phyloP scores from a whole-genome alignment of 2,329 filamentous ascomycete genomes.

The Aspergillus sp. region DNA sequence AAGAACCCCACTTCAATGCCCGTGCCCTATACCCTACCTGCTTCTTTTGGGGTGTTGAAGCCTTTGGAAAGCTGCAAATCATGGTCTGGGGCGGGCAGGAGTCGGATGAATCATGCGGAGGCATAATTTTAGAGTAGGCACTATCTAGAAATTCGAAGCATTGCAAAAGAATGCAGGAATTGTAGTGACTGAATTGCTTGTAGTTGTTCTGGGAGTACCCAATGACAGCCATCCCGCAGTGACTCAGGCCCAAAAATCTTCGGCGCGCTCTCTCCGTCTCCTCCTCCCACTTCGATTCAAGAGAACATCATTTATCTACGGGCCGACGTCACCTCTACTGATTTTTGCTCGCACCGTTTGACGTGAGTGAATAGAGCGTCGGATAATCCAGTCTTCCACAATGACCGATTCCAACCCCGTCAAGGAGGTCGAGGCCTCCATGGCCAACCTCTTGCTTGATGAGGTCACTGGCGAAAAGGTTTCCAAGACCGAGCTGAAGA shows the following conservation, averaged over 20 bases:
- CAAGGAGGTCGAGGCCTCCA: slow-evolving; percentile 47
- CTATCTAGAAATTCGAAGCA: background rate
- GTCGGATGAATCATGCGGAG: background rate
- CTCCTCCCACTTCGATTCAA: slow-evolving; percentile 18
- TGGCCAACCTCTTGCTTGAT: slow-evolving; percentile 79
- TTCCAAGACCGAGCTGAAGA: slow-evolving; percentile 90
- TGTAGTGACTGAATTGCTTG: background rate
- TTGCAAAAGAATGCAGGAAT: background rate
- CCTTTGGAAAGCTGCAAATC: background rate
- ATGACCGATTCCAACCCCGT: slow-evolving; percentile 44
- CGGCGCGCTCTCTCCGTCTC: slow-evolving; percentile 14
- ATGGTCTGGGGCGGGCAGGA: background rate
- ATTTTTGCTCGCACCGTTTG: slow-evolving; percentile 15
- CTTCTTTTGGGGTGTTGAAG: background rate
- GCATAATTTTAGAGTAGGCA: background rate
- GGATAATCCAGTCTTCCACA: slow-evolving; percentile 14
- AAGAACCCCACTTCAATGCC: slow-evolving; percentile 29
- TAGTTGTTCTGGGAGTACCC: slow-evolving; percentile 16
- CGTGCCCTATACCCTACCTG: slow-evolving; percentile 35
- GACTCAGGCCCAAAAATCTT: slow-evolving; percentile 37
- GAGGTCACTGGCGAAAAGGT: slow-evolving; percentile 87
- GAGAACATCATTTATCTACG: slow-evolving; percentile 21
- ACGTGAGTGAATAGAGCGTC: slow-evolving; percentile 10
- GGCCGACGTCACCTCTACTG: slow-evolving; percentile 6
- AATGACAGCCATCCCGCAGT: slow-evolving; percentile 26